Evolutionary conservation across 768 basidiomycete species (phyloP).

Genomic region (Calocera cornea): DNA sequence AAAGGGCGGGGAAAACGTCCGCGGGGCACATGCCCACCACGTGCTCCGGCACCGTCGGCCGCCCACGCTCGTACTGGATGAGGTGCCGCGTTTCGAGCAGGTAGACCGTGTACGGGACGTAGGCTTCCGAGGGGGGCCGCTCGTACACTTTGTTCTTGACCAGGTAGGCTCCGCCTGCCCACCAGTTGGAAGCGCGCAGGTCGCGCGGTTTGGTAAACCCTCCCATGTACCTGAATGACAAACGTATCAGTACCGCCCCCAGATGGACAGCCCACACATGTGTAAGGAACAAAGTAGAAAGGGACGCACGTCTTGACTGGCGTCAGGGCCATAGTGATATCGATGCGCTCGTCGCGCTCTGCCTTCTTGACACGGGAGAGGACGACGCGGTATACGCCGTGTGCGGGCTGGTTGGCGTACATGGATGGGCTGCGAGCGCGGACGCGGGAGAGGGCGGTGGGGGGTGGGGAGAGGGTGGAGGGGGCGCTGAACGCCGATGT

Average conservation of each 20-base stretch:
- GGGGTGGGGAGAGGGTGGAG: too few relatives aligned
- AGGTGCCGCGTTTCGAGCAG: slow-evolving; percentile 28
- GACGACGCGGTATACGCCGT: too few relatives aligned
- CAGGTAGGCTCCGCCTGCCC: slow-evolving; percentile 25
- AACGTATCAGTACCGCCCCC: too few relatives aligned
- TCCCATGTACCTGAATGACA: slow-evolving; percentile 25
- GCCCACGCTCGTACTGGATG: slow-evolving; percentile 22
- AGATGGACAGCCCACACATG: too few relatives aligned
- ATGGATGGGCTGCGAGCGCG: too few relatives aligned
- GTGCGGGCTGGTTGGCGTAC: too few relatives aligned
- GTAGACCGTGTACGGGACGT: slow-evolving; percentile 30
- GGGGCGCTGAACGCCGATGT: too few relatives aligned
- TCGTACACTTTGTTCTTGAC: slow-evolving; percentile 20
- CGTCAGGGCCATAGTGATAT: slow-evolving; percentile 27
- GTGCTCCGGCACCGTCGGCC: slow-evolving; percentile 22
- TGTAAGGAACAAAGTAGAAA: too few relatives aligned
- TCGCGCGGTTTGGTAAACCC: slow-evolving; percentile 31
- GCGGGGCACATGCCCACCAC: slow-evolving; percentile 28
- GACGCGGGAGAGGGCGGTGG: too few relatives aligned
- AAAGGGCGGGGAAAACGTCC: slow-evolving; percentile 21
- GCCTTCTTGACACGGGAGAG: slow-evolving; percentile 24
- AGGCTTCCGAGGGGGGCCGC: slow-evolving; percentile 25
- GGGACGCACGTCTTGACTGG: slow-evolving; percentile 29
- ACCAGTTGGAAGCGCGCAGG: slow-evolving; percentile 28
- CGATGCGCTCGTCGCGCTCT: slow-evolving; percentile 32